Evolutionary conservation across 169 alveolate species (phyloP).

Genomic region (Plasmodium sp.): DNA sequence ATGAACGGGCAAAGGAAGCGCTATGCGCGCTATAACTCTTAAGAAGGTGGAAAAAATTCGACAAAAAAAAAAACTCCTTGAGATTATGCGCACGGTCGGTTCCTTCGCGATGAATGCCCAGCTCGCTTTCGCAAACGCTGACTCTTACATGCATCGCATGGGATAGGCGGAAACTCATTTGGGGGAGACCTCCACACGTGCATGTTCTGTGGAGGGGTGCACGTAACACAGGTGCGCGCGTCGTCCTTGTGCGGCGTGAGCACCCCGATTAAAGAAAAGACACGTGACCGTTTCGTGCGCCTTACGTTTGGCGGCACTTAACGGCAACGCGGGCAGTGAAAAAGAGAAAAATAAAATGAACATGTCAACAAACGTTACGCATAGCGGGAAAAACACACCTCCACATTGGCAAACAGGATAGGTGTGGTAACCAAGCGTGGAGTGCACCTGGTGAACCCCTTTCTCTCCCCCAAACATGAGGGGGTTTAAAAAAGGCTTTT

Average conservation of each 20-base stretch:
- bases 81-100: neutral
- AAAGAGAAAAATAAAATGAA: neutral
- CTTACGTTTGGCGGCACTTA: neutral
- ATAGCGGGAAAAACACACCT: neutral
- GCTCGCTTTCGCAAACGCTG: neutral
- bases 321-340: neutral
- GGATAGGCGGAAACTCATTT: neutral
- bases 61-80: neutral
- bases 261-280: neutral
- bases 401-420: neutral
- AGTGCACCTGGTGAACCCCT: neutral
- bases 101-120: neutral
- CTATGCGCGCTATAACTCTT: neutral
- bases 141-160: neutral
- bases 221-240: neutral
- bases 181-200: neutral
- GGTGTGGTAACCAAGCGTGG: neutral
- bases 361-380: neutral
- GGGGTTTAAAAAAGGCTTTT: conserved; percentile 6
- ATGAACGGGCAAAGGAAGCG: neutral
- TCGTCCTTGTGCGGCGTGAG: neutral
- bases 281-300: neutral
- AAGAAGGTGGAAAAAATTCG: neutral
- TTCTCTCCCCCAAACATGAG: neutral
- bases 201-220: neutral